Evolutionary conservation across 2,329 filamentous ascomycete species (phyloP).

Genomic region (Pseudogymnoascus sp.): DNA sequence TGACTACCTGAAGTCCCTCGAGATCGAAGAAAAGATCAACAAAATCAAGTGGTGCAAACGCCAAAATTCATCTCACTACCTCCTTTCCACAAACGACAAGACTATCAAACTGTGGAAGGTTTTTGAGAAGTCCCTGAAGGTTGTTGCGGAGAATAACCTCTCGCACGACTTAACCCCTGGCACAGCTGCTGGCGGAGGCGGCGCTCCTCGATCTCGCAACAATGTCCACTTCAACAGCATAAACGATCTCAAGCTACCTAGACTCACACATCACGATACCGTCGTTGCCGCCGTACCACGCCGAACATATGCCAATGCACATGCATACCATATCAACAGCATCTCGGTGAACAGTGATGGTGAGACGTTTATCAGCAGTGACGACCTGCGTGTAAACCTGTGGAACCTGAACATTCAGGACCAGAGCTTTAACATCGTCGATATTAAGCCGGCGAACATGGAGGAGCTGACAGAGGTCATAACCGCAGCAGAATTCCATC

Average conservation of each 20-base stretch:
- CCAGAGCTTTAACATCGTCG: constrained; percentile 99
- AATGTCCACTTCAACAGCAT: constrained; percentile 69
- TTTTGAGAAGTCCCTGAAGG: constrained; percentile 97
- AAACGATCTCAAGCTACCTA: constrained; percentile 81
- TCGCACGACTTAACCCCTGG: constrained; percentile 85
- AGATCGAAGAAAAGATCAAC: constrained; percentile 99
- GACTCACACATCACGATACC: constrained; percentile 95
- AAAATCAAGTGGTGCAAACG: constrained; percentile 99
- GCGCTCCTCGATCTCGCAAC: constrained; percentile 63
- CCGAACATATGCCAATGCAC: constrained; percentile 94
- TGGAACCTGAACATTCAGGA: constrained; percentile 99
- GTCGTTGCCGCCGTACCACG: constrained; percentile 94
- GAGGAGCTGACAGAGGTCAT: constrained; percentile 98
- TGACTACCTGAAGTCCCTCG: constrained; percentile 96
- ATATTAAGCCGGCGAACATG: constrained; percentile 99
- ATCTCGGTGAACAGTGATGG: constrained; percentile 99
- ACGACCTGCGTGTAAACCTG: constrained; percentile 93
- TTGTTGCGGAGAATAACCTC: constrained; percentile 97
- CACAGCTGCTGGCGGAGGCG: constrained; percentile 64
- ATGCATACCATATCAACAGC: constrained; percentile 99
- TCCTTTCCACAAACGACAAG: constrained; percentile 98
- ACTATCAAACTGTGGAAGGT: constrained; percentile 99
- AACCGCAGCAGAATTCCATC: constrained; percentile 95
- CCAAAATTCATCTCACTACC: constrained; percentile 96
- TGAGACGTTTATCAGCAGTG: constrained; percentile 98